Base-by-base conservation (phyloP, 257 asterid genomes). In the Solanum dulcamara region DNA sequence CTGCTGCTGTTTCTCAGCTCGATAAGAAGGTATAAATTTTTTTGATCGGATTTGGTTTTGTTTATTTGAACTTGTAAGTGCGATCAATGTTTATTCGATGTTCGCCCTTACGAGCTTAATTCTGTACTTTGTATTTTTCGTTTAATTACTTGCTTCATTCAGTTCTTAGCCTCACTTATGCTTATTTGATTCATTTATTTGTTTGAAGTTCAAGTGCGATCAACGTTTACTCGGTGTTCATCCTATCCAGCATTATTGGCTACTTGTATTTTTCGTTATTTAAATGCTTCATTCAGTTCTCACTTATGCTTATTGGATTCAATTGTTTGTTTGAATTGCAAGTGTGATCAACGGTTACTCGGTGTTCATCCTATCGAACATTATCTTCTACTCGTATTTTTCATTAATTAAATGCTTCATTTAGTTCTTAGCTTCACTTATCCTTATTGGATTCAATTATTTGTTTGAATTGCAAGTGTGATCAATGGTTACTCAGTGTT, bases 1-100 rank as follows among this genome's bases (percentile, higher is more conserved):
- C 94, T 50, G 91, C 84, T 89, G 88, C 85, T 88, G 93, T 70
- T 72, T 89, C 98, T 87, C 95, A 86, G 86, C 86, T 87, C 14
- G 97, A 92, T 59, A 93, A 96, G 93, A 94, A 95, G 97, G 98
- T 96, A 57, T n/a, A 57, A 6, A n/a, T 57, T 57, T 57, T 10
- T 57, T 26, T 64, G 42, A 66, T 66, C 42, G 75, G 22, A 67
- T 67, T 67, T 33, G 75, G 0, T 67, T 42, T 42, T 67, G 14
- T 67, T 7, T 15, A 67, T 33, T 68, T 33, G 46, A 68, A 68
- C 17, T 18, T 68, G 46, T 46, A 68, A 67, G 44, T 67, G 75
- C 75, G 75, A 67, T 33, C 75, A 33, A 33, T 67, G 44, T 33
- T 67, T 67, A 64, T 12, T 30, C 38, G 5, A 40, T 64, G 40